Base-by-base conservation (phyloP, 78 protist genomes). In the Isochrysis galbana region DNA sequence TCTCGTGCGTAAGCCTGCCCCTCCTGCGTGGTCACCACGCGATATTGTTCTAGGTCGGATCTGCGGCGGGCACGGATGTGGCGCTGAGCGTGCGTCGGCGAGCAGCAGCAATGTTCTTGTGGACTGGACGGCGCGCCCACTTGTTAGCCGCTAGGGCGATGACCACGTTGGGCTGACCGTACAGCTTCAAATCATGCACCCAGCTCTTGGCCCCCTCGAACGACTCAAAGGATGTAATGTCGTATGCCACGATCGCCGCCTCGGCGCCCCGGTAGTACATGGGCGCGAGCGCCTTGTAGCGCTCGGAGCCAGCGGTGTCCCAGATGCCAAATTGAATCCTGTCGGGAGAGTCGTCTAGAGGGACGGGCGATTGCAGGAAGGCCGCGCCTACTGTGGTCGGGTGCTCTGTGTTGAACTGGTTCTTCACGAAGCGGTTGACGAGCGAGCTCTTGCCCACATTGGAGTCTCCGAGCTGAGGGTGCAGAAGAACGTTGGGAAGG, bases 211-310 rank as follows among this genome's bases (percentile, higher is more conserved):
- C 61, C 32, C 78, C 72, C 70, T 86, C 54, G 47, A 92, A 92
- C 26, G 91, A 55, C 29, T 47, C 72, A 11, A 77, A 77, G 1
- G 44, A 44, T 23, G 95, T 94, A 36, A 94, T 91, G 42, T 94
- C 95, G 69, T 91, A 94, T 38, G 92, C 95, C 29, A 94, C 55
- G 41, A 94, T 39, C 2, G 93, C 95, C 5, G 95, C 95, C 48
- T 55, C 89, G 5, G 95, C 95, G 3, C 86, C 91, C 2, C 91
- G 91, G 72, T 91, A 94, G 86, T 87, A 90, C 84, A 89, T 90
- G n/a, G 93, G 92, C 44, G 92, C 93, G n/a, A 94, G 90, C 4
- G 93, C 55, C 0, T 84, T 44, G 55, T 80, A 80, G 11, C 88
- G 2, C 88, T 80, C 88, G 29, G 88, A 80, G 55, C 88, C 88